Evolutionary conservation across 78 protist species (phyloP).

Genomic region (slime mould (Dictyostelium discoideum)): DNA sequence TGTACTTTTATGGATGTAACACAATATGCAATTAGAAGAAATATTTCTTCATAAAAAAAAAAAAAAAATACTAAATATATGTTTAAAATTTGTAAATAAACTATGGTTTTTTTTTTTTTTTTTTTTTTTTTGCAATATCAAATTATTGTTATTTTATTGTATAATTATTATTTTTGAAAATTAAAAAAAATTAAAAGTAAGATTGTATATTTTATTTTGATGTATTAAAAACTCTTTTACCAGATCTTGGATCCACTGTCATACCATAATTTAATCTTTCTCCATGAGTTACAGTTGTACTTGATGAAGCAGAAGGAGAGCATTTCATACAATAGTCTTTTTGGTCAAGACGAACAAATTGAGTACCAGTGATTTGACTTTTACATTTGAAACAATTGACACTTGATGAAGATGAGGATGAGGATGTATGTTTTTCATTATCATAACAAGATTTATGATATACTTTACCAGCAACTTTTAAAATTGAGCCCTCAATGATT

Average conservation of each 20-base stretch:
- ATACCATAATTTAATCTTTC: background rate
- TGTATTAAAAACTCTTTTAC: constrained; percentile 20
- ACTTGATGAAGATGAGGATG: background rate
- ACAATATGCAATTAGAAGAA: background rate
- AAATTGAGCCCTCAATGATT: constrained; percentile 14
- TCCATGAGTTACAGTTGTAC: constrained; percentile 3
- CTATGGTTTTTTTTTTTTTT: background rate
- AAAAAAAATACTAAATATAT: background rate
- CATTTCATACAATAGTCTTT: constrained; percentile 49
- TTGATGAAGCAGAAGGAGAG: constrained; percentile 12
- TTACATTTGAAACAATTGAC: constrained; percentile 14
- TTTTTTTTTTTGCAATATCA: background rate
- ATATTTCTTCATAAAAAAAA: background rate
- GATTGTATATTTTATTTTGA: background rate
- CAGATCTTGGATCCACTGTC: constrained; percentile 23
- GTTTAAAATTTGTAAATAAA: too few relatives aligned
- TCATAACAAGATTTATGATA: constrained; percentile 42
- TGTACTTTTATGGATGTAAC: background rate
- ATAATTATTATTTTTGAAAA: too few relatives aligned
- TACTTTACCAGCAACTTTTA: background rate
- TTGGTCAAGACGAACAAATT: background rate
- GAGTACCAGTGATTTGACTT: constrained; percentile 22
- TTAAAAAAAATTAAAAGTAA: too few relatives aligned
- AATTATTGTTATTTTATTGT: too few relatives aligned
- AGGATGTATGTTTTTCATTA: background rate